Base-by-base conservation (phyloP, 75 land plant species). In the Picea glauca region DNA sequence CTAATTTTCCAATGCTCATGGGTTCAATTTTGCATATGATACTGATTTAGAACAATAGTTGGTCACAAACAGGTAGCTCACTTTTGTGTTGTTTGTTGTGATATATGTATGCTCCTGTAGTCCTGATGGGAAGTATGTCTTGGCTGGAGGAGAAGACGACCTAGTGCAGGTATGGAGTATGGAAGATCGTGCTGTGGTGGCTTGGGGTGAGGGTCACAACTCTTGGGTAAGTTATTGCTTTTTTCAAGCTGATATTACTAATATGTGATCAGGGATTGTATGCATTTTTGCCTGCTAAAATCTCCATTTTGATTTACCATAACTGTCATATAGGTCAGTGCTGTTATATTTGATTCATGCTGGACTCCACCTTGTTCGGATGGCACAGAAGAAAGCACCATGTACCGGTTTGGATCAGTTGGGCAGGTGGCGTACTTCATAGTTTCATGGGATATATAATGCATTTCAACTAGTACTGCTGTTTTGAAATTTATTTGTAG, bases 131-230 rank as follows among this genome's bases (percentile, higher is more conserved):
- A 85, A 85, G 60, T 85, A 85, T 66, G 76, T 85, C 26, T 82
- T 85, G 85, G 78, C 85, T 43, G 86, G 86, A 66, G 86, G 86
- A 17, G 86, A 85, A 74, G 86, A 85, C 33, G 86, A 85, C 72
- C 78, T 85, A 59, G 86, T 85, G 6, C 86, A 85, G 78, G 85
- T 85, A 18, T 85, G 86, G 86, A 85, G 86, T 61, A 85, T 85
- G 86, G 86, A 85, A 78, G 86, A 85, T 21, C 86, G 74, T 67
- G 85, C 85, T 62, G 86, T 85, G 31, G 86, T 85, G 59, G 86
- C 86, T 50, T 85, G 86, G 86, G 86, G 85, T 23, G 86, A 85
- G 80, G 86, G 86, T 30, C 86, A 85, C 64, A 85, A 82, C 72
- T 85, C 86, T 62, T 85, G 86, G 86, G 86, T 85, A 63, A 35